A percentile compares a stretch with the other conserved stretches of the same genome.
phyloP scores from a whole-genome alignment of 2,329 filamentous ascomycete genomes.

The Aspergillus sp. region DNA sequence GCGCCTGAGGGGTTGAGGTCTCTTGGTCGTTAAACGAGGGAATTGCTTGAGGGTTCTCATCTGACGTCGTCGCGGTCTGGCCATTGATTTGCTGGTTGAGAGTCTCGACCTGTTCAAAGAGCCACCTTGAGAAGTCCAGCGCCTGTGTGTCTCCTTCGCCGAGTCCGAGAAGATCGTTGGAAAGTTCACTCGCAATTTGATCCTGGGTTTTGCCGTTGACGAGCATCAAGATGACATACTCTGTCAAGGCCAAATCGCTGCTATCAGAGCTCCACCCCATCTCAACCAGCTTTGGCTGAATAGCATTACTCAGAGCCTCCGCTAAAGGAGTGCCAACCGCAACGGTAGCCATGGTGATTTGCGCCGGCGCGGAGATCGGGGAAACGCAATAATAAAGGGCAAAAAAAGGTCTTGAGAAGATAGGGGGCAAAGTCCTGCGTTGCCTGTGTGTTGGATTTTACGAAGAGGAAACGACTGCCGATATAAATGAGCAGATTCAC shows the following conservation, averaged over 20 bases:
- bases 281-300: conserved; percentile 89
- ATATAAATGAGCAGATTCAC: neutral
- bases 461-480: neutral
- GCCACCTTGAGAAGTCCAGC: conserved; percentile 81
- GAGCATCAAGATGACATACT: conserved; percentile 97
- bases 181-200: conserved; percentile 83
- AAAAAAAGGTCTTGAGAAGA: neutral
- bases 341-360: conserved; percentile 68
- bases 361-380: conserved; percentile 6
- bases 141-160: conserved; percentile 80
- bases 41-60: conserved; percentile 28
- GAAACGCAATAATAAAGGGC: neutral
- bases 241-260: conserved; percentile 78
- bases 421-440: neutral
- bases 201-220: conserved; percentile 91
- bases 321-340: conserved; percentile 78
- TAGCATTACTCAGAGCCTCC: conserved; percentile 74
- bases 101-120: conserved; percentile 80
- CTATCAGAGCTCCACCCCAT: conserved; percentile 87
- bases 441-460: neutral
- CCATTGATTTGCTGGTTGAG: conserved; percentile 66
- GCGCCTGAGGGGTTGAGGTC: conserved; percentile 23
- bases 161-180: conserved; percentile 80
- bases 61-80: conserved; percentile 31
- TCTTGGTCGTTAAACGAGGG: conserved; percentile 37